Evolutionary conservation across 148 eudicot genomes (phyloP).

Genomic region (Rhododendron henanense): DNA sequence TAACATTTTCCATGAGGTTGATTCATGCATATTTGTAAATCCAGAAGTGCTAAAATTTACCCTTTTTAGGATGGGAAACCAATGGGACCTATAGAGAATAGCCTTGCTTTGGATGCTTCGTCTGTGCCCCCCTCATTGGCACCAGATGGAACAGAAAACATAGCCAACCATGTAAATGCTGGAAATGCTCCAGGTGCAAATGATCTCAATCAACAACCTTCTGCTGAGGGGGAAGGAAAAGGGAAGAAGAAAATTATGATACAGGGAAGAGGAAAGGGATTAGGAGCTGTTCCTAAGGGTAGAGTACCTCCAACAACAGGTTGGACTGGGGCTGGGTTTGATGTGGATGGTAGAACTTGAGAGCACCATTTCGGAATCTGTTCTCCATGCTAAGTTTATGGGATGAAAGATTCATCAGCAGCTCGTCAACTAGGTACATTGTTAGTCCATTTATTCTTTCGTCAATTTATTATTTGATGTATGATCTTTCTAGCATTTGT

Average conservation of each 20-base stretch:
- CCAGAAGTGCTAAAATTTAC: neutral
- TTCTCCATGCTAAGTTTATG: neutral
- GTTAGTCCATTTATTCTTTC: constrained; percentile 1
- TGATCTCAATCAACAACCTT: constrained; percentile 36
- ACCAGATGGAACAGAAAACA: constrained; percentile 18
- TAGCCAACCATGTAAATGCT: constrained; percentile 29
- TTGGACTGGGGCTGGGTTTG: constrained; percentile 95
- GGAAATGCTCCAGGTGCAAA: constrained; percentile 21
- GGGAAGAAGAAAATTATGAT: constrained; percentile 59
- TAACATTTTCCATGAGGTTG: neutral
- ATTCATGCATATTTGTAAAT: neutral
- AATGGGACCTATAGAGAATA: constrained; percentile 18
- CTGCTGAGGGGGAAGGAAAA: constrained; percentile 53
- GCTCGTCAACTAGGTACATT: constrained; percentile 2
- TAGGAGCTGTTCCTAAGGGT: constrained; percentile 76
- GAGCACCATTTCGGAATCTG: neutral
- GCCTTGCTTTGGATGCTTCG: constrained; percentile 22
- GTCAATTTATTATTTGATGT: neutral
- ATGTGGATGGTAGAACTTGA: constrained; percentile 65
- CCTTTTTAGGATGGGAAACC: constrained; percentile 24
- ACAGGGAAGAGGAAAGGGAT: constrained; percentile 70
- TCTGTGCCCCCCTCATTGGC: constrained; percentile 28
- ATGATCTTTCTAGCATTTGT: neutral
- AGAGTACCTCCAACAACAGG: constrained; percentile 61
- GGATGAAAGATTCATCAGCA: neutral